Evolutionary conservation across 2,329 filamentous ascomycete genomes (phyloP).

Genomic region (Hypoxylon sp.): DNA sequence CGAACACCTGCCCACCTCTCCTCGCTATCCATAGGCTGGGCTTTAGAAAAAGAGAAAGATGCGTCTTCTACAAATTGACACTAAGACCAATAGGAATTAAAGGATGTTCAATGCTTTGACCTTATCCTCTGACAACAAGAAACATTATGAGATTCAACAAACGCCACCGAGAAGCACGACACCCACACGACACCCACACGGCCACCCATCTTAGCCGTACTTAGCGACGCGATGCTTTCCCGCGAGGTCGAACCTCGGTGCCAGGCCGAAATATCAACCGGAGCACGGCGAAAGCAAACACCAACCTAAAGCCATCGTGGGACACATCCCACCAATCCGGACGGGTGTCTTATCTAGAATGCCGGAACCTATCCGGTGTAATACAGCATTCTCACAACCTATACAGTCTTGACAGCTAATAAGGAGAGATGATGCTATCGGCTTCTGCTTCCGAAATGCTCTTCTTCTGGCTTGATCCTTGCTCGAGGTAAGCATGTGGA

Average conservation of each 20-base stretch:
- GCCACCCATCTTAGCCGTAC: constrained; percentile 2
- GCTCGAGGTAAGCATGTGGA: background rate
- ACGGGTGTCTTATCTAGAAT: background rate
- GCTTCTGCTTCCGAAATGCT: background rate
- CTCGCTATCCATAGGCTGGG: background rate
- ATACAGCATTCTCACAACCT: constrained; percentile 12
- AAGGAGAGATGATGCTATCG: background rate
- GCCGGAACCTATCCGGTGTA: constrained; percentile 4
- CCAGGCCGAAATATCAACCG: constrained; percentile 2
- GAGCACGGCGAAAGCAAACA: constrained; percentile 1
- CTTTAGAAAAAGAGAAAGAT: constrained; percentile 1
- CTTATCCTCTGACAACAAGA: constrained; percentile 1
- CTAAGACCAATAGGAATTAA: constrained; percentile 22
- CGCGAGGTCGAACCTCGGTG: constrained; percentile 4
- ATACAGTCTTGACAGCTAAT: background rate
- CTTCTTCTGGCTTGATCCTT: background rate
- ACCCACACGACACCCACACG: background rate
- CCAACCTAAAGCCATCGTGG: background rate
- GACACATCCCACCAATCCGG: background rate
- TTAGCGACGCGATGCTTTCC: constrained; percentile 9
- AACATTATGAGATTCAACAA: constrained; percentile 12
- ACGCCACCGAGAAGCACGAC: constrained; percentile 2
- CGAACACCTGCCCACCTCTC: constrained; percentile 8
- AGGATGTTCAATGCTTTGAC: background rate
- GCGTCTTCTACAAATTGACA: constrained; percentile 1